A percentile compares a stretch with the other conserved stretches of the same genome.
Evolutionary conservation across 2,329 filamentous ascomycete genomes (phyloP).

Genomic region (Fusarium sp.): DNA sequence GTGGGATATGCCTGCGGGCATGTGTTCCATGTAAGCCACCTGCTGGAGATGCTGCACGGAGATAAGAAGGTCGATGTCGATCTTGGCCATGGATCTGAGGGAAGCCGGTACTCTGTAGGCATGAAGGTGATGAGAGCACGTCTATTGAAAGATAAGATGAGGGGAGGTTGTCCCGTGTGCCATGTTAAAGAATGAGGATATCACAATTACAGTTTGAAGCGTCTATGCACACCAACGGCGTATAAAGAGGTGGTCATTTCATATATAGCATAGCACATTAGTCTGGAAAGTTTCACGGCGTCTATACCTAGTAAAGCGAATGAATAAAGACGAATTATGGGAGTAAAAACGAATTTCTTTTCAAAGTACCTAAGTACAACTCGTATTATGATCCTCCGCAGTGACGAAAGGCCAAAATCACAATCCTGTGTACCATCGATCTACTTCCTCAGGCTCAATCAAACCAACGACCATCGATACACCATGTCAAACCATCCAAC

Average conservation of each 20-base stretch:
- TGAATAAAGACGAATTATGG: slow-evolving; percentile 9
- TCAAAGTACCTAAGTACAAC: slow-evolving; percentile 44
- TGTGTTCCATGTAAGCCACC: slow-evolving; percentile 80
- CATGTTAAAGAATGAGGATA: slow-evolving; percentile 40
- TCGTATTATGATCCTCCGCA: slow-evolving; percentile 41
- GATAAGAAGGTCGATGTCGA: slow-evolving; percentile 60
- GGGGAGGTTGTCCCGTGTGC: slow-evolving; percentile 73
- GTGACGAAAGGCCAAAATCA: slow-evolving; percentile 39
- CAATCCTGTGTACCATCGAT: slow-evolving; percentile 38
- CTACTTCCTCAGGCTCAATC: slow-evolving; percentile 24
- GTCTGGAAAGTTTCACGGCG: slow-evolving; percentile 7
- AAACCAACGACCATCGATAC: slow-evolving; percentile 27
- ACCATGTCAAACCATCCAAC: slow-evolving; percentile 30
- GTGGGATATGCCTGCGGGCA: slow-evolving; percentile 86
- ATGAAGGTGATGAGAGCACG: slow-evolving; percentile 90
- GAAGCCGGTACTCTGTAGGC: slow-evolving; percentile 74
- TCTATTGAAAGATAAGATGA: slow-evolving; percentile 76
- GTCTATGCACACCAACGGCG: slow-evolving; percentile 23
- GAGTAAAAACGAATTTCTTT: slow-evolving; percentile 33
- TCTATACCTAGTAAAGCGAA: not conserved
- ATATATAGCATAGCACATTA: slow-evolving; percentile 2
- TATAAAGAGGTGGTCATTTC: slow-evolving; percentile 23
- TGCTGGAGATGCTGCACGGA: slow-evolving; percentile 66
- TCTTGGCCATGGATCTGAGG: slow-evolving; percentile 56
- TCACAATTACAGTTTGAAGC: slow-evolving; percentile 17